Percentiles rank a stretch among this genome's conserved stretches.
Conservation (phyloP, 441 rosid genomes). For the Isatis lusitanica region DNA sequence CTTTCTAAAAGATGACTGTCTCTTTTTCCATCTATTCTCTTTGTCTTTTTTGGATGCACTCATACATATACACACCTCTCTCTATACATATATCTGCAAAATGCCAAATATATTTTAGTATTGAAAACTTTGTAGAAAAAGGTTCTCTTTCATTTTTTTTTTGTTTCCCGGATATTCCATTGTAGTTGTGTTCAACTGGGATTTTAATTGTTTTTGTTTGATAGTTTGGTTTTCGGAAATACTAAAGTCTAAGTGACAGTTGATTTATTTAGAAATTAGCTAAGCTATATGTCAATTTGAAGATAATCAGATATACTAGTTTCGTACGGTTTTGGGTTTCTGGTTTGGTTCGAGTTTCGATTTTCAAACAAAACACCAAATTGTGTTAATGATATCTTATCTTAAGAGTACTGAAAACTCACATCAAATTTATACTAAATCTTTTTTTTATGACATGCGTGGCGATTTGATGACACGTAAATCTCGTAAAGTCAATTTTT, state of each 20-base stretch:
- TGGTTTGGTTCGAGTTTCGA: not conserved
- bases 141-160: not conserved
- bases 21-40: slow-evolving; percentile 39
- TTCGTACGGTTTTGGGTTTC: not conserved
- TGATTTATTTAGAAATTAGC: too few species aligned
- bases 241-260: not conserved
- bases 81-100: slow-evolving; percentile 22
- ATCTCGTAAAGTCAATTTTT: slow-evolving; percentile 17
- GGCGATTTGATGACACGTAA: slow-evolving; percentile 2
- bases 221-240: not conserved
- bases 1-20: slow-evolving; percentile 37
- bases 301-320: not conserved
- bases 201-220: not conserved
- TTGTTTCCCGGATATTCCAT: slow-evolving; percentile 17
- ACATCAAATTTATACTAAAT: not conserved
- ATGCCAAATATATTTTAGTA: not conserved
- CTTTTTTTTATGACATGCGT: not conserved
- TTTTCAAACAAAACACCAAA: too few species aligned
- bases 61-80: slow-evolving; percentile 48
- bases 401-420: not conserved
- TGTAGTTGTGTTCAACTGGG: not conserved
- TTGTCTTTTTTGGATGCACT: slow-evolving; percentile 41
- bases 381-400: not conserved
- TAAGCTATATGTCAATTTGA: too few species aligned
- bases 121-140: not conserved